Base-by-base conservation (phyloP, 306 rosid genomes). In the Nissolia schottii region DNA sequence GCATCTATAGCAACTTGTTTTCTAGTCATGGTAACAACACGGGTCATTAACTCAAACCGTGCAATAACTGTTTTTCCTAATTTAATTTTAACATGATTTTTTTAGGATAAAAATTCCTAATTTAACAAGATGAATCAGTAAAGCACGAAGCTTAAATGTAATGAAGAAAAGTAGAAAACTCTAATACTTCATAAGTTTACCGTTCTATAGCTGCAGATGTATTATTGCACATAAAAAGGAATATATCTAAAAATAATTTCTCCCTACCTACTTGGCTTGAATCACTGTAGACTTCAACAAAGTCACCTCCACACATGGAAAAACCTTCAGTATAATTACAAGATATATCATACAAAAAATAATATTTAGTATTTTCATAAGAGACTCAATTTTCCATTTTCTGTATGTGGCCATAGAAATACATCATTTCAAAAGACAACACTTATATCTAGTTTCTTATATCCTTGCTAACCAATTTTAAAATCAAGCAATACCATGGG, bases 261-360 rank as follows among this genome's bases (percentile, higher is more conserved):
- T 57, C 86, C 87, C 55, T 87, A 89, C 97, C 99, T 67, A 68
- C 80, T 79, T 94, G 99, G 71, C 86, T 86, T 54, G 92, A 81
- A 76, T 91, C 95, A 35, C 85, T 76, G 78, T 94, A 94, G 80
- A 94, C 97, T 83, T 91, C 98, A 73, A 91, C 85, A 61, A 94
- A 94, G 87, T 94, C 99, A 43, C 99, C 99, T 71, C 96, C 97
- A 13, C 97, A 94, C 97, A 94, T 94, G 55, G 99, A 94, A 87
- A 94, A 94, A 28, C 99, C 99, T 83, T 91, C 96, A 7, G 99
- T 87, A 76, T 28, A 34, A 65, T 61, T 61, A 61, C 7, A 67
- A 32, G 19, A 83, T 27, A 32, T 6, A 43, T 55, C 28, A 27
- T 29, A 59, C n/a, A 32, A 54, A 23, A 41, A 41, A 64, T 35